These are phyloP conservation scores for Favolaschia claudopus DNA, from an alignment of 768 basidiomycete species.

Conservation along the genomic window DNA sequence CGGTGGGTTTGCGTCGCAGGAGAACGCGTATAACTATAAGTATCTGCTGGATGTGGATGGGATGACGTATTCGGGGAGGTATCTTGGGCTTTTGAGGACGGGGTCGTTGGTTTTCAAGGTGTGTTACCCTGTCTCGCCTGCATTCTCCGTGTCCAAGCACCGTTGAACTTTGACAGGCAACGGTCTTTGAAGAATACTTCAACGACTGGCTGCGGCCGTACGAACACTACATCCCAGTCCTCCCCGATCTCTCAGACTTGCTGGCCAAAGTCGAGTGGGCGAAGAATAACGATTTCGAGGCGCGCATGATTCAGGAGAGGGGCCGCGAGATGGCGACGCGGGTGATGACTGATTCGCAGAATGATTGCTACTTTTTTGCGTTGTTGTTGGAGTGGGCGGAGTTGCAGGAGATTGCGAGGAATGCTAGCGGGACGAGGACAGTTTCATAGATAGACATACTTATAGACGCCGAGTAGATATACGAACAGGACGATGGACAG, in stretches of 20 bases:
- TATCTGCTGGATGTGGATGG: constrained; percentile 18
- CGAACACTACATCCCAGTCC: constrained; percentile 17
- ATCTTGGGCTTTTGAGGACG: constrained; percentile 9
- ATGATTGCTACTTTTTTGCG: constrained; percentile 11
- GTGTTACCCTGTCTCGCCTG: neutral
- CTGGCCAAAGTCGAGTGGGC: constrained; percentile 20
- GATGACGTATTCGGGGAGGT: constrained; percentile 14
- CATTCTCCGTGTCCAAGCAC: neutral
- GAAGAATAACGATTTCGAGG: constrained; percentile 10
- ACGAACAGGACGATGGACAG: no score
- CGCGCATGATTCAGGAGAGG: constrained; percentile 13
- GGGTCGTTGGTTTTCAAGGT: constrained; percentile 21
- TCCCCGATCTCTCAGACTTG: constrained; percentile 17
- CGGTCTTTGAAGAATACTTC: constrained; percentile 15
- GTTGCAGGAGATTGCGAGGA: constrained; percentile 16
- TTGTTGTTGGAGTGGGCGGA: constrained; percentile 19
- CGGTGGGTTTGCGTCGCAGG: constrained; percentile 2
- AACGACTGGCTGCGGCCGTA: constrained; percentile 11
- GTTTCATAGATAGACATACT: no score
- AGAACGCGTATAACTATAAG: constrained; percentile 17
- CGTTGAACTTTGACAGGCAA: neutral
- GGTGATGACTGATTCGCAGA: constrained; percentile 15
- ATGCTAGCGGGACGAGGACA: no score
- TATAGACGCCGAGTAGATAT: no score
- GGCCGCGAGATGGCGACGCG: constrained; percentile 7